These are phyloP conservation scores for Epichloe hybrida DNA, from an alignment of 2,329 filamentous ascomycete genomes.

Conservation along the genomic window DNA sequence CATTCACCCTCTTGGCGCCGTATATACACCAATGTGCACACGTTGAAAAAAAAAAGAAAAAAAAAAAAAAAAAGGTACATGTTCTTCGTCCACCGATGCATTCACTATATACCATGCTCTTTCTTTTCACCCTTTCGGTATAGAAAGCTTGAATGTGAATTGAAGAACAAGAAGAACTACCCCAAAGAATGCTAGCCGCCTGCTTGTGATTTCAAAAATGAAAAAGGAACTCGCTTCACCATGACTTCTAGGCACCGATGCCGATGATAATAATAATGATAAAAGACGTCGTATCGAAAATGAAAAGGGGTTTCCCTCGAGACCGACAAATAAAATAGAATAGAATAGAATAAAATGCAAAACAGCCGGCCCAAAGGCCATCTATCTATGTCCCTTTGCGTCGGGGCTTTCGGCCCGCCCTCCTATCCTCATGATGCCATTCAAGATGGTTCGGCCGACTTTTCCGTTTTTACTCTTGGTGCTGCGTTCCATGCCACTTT, in stretches of 20 bases:
- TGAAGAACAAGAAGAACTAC: too few relatives aligned
- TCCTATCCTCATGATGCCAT: constrained; percentile 31
- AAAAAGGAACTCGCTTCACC: not conserved
- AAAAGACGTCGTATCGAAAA: not conserved
- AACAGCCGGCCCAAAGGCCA: not conserved
- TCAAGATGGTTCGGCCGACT: constrained; percentile 28
- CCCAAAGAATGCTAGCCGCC: too few relatives aligned
- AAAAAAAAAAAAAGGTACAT: too few relatives aligned
- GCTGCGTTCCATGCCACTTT: constrained; percentile 14
- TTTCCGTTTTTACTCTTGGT: constrained; percentile 25
- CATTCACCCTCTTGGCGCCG: too few relatives aligned
- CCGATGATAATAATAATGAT: too few relatives aligned
- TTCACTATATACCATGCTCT: not conserved
- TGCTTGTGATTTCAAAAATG: too few relatives aligned
- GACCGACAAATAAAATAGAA: not conserved
- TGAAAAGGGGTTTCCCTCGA: not conserved
- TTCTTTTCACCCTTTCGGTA: too few relatives aligned
- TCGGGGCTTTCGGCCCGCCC: constrained; percentile 27
- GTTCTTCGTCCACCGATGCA: not conserved
- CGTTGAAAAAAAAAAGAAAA: too few relatives aligned
- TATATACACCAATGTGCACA: too few relatives aligned
- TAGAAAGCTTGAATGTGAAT: too few relatives aligned
- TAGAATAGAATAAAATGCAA: too few relatives aligned
- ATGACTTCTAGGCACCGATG: not conserved
- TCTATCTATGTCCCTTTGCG: constrained; percentile 15